phyloP scores from a whole-genome alignment of 2,329 filamentous ascomycete genomes.

The Aulographum hederae region DNA sequence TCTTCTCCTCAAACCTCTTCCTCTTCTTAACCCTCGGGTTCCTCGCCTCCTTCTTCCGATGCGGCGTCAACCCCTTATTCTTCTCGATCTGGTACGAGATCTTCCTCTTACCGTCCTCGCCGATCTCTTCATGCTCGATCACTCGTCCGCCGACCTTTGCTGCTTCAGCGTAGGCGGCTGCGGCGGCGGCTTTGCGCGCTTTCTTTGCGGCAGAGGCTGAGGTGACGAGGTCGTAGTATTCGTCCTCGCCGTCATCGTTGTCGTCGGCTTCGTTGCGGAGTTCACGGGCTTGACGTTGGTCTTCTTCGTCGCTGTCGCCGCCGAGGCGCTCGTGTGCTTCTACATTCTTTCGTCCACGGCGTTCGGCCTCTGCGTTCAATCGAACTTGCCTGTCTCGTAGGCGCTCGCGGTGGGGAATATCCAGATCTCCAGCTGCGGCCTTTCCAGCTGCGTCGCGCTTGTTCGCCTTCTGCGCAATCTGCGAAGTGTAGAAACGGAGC shows the following conservation, averaged over 20 bases:
- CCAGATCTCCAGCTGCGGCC: conserved; percentile 60
- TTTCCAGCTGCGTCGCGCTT: conserved; percentile 58
- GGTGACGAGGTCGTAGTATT: conserved; percentile 83
- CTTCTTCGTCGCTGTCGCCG: conserved; percentile 50
- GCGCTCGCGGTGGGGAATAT: conserved; percentile 78
- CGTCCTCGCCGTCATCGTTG: conserved; percentile 42
- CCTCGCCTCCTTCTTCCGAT: conserved; percentile 80
- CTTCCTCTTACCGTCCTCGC: conserved; percentile 72
- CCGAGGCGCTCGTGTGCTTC: conserved; percentile 46
- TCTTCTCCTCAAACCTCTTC: conserved; percentile 88
- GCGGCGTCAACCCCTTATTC: conserved; percentile 87
- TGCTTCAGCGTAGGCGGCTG: conserved; percentile 35
- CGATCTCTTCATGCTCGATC: conserved; percentile 49
- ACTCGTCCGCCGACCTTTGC: conserved; percentile 40
- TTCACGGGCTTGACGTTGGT: conserved; percentile 34
- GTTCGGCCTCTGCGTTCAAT: conserved; percentile 75
- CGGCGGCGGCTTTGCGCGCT: conserved; percentile 53
- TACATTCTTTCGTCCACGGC: conserved; percentile 48
- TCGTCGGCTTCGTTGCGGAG: conserved; percentile 23
- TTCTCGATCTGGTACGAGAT: conserved; percentile 91
- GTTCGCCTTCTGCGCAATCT: conserved; percentile 88
- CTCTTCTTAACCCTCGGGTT: conserved; percentile 98
- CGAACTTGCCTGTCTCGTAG: conserved; percentile 70
- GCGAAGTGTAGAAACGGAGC: conserved; percentile 92
- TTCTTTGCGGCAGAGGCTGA: conserved; percentile 47